These are phyloP conservation scores for Mytilinidion resinicola DNA, from an alignment of 495 filamentous ascomycete species.

Conservation along the genomic window DNA sequence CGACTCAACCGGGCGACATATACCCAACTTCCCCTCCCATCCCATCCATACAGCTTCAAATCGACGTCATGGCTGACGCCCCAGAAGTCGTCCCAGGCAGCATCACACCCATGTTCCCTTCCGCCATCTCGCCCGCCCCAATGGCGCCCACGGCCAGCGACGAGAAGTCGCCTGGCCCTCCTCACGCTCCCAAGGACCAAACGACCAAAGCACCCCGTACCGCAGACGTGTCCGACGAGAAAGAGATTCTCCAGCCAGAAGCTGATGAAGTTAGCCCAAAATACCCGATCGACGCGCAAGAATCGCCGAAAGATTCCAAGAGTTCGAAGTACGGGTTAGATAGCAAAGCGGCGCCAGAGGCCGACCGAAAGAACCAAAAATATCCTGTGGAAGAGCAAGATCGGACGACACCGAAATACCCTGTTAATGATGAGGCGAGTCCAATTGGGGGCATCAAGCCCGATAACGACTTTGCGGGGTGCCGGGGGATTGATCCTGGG, in stretches of 20 bases:
- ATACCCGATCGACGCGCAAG: not conserved
- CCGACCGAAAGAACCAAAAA: not conserved
- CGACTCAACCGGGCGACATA: too few species aligned
- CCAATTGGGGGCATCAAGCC: not conserved
- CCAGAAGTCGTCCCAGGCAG: conserved; percentile 7
- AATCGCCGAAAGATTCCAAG: not conserved
- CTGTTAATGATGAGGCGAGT: not conserved
- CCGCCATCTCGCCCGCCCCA: not conserved
- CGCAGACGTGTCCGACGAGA: too few species aligned
- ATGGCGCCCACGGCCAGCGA: not conserved
- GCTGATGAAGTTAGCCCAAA: too few species aligned
- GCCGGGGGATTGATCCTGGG: not conserved
- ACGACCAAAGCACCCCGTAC: not conserved
- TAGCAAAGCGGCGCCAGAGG: not conserved
- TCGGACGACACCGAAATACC: not conserved
- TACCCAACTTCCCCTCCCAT: too few species aligned
- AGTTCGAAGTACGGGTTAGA: not conserved
- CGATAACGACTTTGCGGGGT: not conserved
- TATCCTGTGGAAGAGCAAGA: not conserved
- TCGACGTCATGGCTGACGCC: conserved; percentile 2
- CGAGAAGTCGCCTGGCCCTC: not conserved
- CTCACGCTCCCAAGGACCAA: not conserved
- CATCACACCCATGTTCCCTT: not conserved
- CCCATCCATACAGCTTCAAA: not conserved
- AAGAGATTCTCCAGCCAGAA: too few species aligned